Percentiles rank a stretch among this genome's conserved stretches.
Evolutionary conservation across 352 stramenopile genomes (phyloP).

Genomic region (Phytophthora fragariae): DNA sequence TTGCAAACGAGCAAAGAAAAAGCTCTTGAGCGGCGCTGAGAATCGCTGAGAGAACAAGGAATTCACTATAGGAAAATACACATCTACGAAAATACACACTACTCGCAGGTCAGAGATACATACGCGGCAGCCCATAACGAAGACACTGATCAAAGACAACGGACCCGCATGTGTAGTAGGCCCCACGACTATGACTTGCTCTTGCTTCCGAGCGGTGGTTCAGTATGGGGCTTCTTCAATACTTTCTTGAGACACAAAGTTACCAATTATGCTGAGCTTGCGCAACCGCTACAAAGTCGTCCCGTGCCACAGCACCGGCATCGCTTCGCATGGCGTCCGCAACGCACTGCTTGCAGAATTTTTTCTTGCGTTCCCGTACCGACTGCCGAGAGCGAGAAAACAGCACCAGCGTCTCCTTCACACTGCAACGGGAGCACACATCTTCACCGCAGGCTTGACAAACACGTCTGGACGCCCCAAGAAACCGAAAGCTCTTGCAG

Average conservation of each 20-base stretch:
- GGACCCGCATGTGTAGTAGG: neutral
- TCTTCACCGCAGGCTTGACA: constrained; percentile 44
- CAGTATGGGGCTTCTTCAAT: neutral
- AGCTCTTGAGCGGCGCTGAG: no score
- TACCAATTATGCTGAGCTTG: constrained; percentile 36
- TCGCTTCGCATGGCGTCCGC: constrained; percentile 43
- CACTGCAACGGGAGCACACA: constrained; percentile 40
- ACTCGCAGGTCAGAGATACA: no score
- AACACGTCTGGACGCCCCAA: constrained; percentile 35
- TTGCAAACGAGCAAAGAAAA: no score
- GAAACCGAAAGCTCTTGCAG: constrained; percentile 46
- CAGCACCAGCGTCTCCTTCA: constrained; percentile 37
- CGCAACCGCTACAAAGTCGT: constrained; percentile 33
- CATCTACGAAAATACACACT: no score
- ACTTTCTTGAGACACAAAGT: neutral
- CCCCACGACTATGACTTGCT: neutral
- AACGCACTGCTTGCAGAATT: constrained; percentile 46
- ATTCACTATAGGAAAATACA: no score
- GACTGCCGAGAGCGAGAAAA: constrained; percentile 29
- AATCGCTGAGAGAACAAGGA: no score
- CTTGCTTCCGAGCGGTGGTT: neutral
- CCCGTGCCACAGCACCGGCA: constrained; percentile 34
- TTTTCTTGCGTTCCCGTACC: constrained; percentile 37
- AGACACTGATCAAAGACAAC: no score
- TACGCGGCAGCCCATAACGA: no score